Base-by-base conservation (phyloP, 768 basidiomycete species). In the Inosperma sp. region DNA sequence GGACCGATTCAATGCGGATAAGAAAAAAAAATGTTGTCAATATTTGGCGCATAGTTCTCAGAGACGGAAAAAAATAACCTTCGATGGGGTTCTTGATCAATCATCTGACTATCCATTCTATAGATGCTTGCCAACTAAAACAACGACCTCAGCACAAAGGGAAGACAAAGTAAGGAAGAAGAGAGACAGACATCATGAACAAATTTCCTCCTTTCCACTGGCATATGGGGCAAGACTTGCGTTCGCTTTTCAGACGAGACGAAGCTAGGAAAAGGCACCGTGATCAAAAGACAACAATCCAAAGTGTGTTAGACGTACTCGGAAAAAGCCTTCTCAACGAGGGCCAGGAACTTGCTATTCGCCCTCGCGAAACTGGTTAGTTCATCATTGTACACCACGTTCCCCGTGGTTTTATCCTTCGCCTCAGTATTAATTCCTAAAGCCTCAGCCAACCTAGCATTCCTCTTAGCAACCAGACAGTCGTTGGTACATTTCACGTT, bases 21-120 rank as follows among this genome's bases (percentile, higher is more conserved):
- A 41, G 30, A 17, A 31, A 29, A 17, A 16, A 27, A 46, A 21
- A 49, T 41, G 30, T 45, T 26, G 29, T 13, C 29, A 5, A 29
- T 16, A 30, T 25, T 22, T 25, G 26, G 13, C 23, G 21, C 33
- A 10, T 43, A 2, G 3, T 36, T 26, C 12, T 31, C 12, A 16
- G 23, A 16, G 9, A 36, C 16, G 33, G 34, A 42, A 49, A 3
- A 47, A 8, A 64, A 67, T 17, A 16, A 80, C 79, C 77, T 83
- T 41, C 90, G 75, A 61, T 88, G 78, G 0, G 95, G 95, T 59
- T 96, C 95, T 59, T 88, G 87, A 64, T 97, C 95, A 16, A 99
- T 81, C 73, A 93, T 82, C 58, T 88, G 81, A 0, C 86, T 82
- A 53, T 90, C 86, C 64, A 97, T 81, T 16, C 90, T 77, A 63